Conservation (phyloP, 2,329 filamentous ascomycete genomes). For the Hypoxylon sp. region DNA sequence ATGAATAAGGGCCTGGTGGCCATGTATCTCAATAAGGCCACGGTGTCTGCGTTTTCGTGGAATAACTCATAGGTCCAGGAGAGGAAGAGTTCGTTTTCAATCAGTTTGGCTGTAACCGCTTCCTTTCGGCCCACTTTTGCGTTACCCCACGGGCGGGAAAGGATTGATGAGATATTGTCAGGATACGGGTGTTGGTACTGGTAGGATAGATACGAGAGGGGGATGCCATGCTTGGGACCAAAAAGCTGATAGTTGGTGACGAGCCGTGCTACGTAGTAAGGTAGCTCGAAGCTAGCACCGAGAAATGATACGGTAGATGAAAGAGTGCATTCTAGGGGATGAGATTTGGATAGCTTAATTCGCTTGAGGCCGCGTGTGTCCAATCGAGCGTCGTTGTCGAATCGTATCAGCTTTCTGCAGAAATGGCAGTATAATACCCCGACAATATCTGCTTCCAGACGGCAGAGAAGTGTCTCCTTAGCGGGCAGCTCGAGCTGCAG, state of each 20-base stretch:
- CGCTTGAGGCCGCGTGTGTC: background rate
- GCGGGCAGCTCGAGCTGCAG: background rate
- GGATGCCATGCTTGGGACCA: slow-evolving; percentile 5
- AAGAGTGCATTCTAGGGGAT: too few species aligned
- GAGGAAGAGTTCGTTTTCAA: slow-evolving; percentile 4
- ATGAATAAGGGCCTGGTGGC: background rate
- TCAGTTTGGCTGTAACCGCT: background rate
- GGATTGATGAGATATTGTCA: background rate
- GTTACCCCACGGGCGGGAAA: background rate
- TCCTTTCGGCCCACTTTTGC: background rate
- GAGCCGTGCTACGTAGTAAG: slow-evolving; percentile 1
- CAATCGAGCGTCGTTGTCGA: background rate
- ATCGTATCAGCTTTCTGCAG: background rate
- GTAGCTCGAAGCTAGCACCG: background rate
- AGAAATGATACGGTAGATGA: background rate
- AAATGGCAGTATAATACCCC: slow-evolving; percentile 10
- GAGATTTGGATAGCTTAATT: too few species aligned
- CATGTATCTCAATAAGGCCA: background rate
- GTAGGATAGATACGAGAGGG: background rate
- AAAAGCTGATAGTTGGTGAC: slow-evolving; percentile 11
- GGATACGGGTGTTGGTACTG: background rate
- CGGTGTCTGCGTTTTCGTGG: background rate
- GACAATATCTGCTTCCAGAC: slow-evolving; percentile 4
- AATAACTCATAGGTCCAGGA: background rate
- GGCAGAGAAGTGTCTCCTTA: slow-evolving; percentile 2